A percentile compares a stretch with the other conserved stretches of the same genome.
Conservation (phyloP, 73 alveolate genomes). For the Breviolum minutum region DNA sequence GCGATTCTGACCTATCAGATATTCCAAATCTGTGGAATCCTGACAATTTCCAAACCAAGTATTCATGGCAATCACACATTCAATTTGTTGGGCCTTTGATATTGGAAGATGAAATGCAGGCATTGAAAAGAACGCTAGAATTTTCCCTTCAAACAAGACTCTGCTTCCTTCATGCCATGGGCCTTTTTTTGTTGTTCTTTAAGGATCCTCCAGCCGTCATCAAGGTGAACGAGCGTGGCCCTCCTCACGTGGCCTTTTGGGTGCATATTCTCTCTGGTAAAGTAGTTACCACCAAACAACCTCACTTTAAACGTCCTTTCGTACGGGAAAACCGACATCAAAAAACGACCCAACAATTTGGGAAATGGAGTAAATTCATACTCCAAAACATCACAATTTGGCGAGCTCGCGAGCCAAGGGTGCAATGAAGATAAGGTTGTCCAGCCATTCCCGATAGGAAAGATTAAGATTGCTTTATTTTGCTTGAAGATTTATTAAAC, state of each 20-base stretch:
- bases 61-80: too few relatives aligned
- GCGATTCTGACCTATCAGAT: not conserved
- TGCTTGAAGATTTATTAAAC: not conserved
- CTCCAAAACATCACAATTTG: not conserved
- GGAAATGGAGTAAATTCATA: too few relatives aligned
- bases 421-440: too few relatives aligned
- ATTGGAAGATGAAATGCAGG: not conserved
- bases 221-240: not conserved
- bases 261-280: not conserved
- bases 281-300: too few relatives aligned
- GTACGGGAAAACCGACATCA: too few relatives aligned
- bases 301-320: too few relatives aligned
- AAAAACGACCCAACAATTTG: too few relatives aligned
- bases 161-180: not conserved
- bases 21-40: too few relatives aligned
- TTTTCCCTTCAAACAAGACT: too few relatives aligned
- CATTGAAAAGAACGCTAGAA: not conserved
- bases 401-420: not conserved
- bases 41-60: too few relatives aligned
- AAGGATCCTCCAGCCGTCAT: slow-evolving; percentile 22
- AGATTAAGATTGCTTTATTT: not conserved
- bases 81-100: not conserved
- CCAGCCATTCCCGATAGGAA: too few relatives aligned
- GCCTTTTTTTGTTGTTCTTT: too few relatives aligned
- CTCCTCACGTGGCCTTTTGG: not conserved